Conservation (phyloP, 2,329 filamentous ascomycete species). For the Epichloe amarillans region DNA sequence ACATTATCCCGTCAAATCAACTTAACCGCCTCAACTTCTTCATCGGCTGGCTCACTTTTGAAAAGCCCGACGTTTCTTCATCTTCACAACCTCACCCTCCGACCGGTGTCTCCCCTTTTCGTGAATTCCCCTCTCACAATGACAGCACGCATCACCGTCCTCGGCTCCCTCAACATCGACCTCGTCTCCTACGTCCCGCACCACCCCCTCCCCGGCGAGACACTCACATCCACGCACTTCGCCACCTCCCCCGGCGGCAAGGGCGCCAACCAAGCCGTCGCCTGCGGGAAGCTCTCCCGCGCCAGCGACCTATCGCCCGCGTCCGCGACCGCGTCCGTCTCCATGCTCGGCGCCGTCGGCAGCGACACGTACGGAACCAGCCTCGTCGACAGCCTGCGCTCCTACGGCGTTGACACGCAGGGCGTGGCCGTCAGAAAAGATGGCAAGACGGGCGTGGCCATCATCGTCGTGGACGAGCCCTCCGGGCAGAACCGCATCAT, state of each 20-base stretch:
- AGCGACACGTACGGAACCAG: constrained; percentile 50
- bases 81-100: too few relatives aligned
- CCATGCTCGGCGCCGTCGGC: constrained; percentile 66
- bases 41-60: too few relatives aligned
- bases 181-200: constrained; percentile 79
- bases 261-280: constrained; percentile 89
- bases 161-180: constrained; percentile 92
- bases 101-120: not conserved
- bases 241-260: constrained; percentile 79
- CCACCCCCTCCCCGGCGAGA: constrained; percentile 75
- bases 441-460: constrained; percentile 53
- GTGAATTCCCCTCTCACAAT: not conserved
- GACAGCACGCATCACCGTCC: constrained; percentile 52
- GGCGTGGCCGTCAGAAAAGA: constrained; percentile 32
- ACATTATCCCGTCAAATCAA: too few relatives aligned
- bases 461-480: constrained; percentile 62
- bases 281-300: constrained; percentile 69
- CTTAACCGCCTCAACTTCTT: too few relatives aligned
- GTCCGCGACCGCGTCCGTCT: constrained; percentile 27
- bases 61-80: too few relatives aligned
- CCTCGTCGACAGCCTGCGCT: constrained; percentile 43
- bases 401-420: constrained; percentile 48
- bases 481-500: constrained; percentile 68
- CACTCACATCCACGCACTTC: constrained; percentile 67
- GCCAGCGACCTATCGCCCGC: constrained; percentile 23